Evolutionary conservation across 345 rosid species (phyloP), one percentile per base, ranked within the genome.

Genomic region (Eucalyptus marginata): DNA sequence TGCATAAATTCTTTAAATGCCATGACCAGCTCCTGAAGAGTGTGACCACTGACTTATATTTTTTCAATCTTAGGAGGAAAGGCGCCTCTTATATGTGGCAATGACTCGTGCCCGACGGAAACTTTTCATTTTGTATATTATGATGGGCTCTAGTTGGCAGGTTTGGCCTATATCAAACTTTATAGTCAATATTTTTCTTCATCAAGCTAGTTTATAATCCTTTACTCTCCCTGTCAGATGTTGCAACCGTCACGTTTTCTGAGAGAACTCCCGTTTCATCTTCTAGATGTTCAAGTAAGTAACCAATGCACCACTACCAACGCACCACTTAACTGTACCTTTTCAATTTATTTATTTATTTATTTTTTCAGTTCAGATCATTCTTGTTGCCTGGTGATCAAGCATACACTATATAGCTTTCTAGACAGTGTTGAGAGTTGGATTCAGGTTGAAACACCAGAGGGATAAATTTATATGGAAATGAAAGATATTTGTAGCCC

Each of bases 111-210:
- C 99, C 88, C 94, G 98, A 86, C 94, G 92, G 93, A 95, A 95
- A 89, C 94, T 96, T 59, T 95, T 95, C 91, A 95, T 97, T 93
- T 91, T 96, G 89, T 96, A 96, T 92, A 91, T 94, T 80, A 93
- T 94, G 86, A 89, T 95, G 96, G 99, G 96, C 94, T 93, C 96
- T 6, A 95, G 95, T 91, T 96, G 99, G 99, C 99, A 97, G 99
- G 99, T 97, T 89, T 88, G 91, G 90, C 88, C 40, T 85, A 58
- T 87, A 86, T 85, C 86, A 79, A 87, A 86, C 88, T 66, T 90
- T 43, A 86, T 29, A 87, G 47, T 85, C 43, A 54, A 22, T 84
- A 79, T 47, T 44, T 13, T 54, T 90, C 59, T 92, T 68, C 59
- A 44, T 54, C 33, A 5, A 64, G 13, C 25, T 71, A 52, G 20